phyloP scores from a whole-genome alignment of 225 moss, liverwort and hornwort species.

The Climacium dendroides region DNA sequence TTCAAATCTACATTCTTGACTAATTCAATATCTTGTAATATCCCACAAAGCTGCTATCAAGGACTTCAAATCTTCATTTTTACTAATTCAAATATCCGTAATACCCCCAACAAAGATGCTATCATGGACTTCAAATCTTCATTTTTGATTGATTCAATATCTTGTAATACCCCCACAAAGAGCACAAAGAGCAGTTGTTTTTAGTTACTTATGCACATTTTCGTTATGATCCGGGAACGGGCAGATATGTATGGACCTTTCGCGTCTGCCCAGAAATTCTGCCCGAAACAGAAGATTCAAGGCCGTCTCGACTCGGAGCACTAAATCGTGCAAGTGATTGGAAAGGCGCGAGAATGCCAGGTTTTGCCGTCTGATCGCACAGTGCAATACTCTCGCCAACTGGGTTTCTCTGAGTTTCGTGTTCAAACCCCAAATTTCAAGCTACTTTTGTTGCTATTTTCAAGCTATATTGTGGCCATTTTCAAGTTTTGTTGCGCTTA shows the following conservation, averaged over 20 bases:
- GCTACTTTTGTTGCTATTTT: not conserved
- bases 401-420: not conserved
- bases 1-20: not conserved
- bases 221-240: not conserved
- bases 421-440: not conserved
- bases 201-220: not conserved
- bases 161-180: not conserved
- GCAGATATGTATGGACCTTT: not conserved
- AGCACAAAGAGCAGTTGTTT: not conserved
- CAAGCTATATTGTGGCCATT: not conserved
- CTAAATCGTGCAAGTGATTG: not conserved
- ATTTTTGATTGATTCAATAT: too few species aligned
- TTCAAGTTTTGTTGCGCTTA: not conserved
- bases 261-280: not conserved
- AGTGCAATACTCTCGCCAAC: not conserved
- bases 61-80: too few species aligned
- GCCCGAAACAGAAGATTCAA: not conserved
- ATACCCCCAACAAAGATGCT: too few species aligned
- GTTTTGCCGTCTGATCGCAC: not conserved
- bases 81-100: too few species aligned
- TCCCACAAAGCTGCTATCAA: too few species aligned
- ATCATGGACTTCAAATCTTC: too few species aligned
- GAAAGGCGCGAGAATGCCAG: not conserved
- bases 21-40: not conserved
- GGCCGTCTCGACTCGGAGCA: not conserved